Evolutionary conservation across 352 stramenopile genomes (phyloP), one percentile per base, ranked within the genome.

Genomic region (Globisporangium rhizosaccharum): DNA sequence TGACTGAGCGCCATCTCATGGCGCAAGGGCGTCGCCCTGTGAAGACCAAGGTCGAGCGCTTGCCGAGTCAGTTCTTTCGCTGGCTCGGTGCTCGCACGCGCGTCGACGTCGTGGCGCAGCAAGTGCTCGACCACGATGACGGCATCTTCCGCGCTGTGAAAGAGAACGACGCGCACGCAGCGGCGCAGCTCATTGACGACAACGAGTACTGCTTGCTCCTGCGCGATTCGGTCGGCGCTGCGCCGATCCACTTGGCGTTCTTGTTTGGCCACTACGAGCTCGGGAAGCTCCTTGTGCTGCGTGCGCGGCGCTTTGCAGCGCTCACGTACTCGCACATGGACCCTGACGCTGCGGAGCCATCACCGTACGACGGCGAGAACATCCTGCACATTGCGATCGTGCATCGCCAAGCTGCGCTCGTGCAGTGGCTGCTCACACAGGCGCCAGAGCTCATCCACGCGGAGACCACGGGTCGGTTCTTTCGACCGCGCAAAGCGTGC

Each of bases 331-430:
- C 57, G 2, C 70, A 66, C 1, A 57, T 70, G 2, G 57, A 79
- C 37, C 28, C 28, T 0, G 49, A 63, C 15, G 66, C 57, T 11
- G 20, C 41, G 0, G 28, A 75, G 45, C 67, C 68, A 33, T 84
- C 70, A 2, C 72, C 71, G 2, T 90, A 87, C 59, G 73, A 82
- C 26, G 77, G 77, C 3, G 80, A 87, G 51, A 87, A 85, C 55
- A 67, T 86, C 25, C 67, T 87, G 18, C 80, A 90, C 59, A 82
- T 87, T 37, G 75, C 75, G 15, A 87, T 90, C 54, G 71, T 90
- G 10, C 76, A 84, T 28, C 70, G 77, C 17, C 56, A 78, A 30
- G 49, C 56, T 5, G 57, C 61, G 6, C 65, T 87, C 0, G 70
- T 72, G 18, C 52, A 60, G 7, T 86, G 75, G 72, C 63, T 87